Evolutionary conservation across 352 stramenopile genomes (phyloP), one percentile per base, ranked within the genome.

Genomic region (Lagenidium sp.): DNA sequence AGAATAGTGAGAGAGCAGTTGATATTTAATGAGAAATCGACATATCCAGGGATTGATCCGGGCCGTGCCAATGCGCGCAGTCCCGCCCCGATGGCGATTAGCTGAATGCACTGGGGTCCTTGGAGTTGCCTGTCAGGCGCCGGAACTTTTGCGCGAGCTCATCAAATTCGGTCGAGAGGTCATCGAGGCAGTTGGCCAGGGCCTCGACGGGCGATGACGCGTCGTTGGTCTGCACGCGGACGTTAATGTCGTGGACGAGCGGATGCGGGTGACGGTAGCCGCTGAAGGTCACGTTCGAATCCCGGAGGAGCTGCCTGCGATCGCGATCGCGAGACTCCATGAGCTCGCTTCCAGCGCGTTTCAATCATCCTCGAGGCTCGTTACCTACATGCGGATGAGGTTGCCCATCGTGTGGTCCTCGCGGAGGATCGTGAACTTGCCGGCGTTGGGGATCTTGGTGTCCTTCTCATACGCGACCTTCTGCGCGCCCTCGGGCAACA

Each of bases 351-450:
- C n/a, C n/a, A n/a, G n/a, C n/a, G n/a, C n/a, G n/a, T n/a, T n/a
- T n/a, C n/a, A n/a, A n/a, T n/a, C n/a, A n/a, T n/a, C n/a, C n/a
- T n/a, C n/a, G n/a, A n/a, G n/a, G n/a, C n/a, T n/a, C n/a, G n/a
- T n/a, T n/a, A 65, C 77, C 66, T 60, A 96, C 93, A 98, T 98
- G 45, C 96, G 91, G 48, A 99, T 82, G 48, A 99, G 81, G 62
- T 98, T 99, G 32, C 83, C 91, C 34, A 99, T 80, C 0, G 96
- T 99, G 69, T 99, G 96, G 73, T 99, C 96, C 68, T 99, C 96
- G 40, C 97, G 97, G 45, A 98, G 87, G 55, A 99, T 92, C 39
- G 85, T 97, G 60, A 99, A 98, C 38, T 95, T 97, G 45, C 94
- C 96, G 19, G 95, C 93, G 62, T 99, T 98, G 23, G 88, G 82